Evolutionary conservation across 2,329 filamentous ascomycete genomes (phyloP), one percentile per base, ranked within the genome.

Genomic region (Xylogone sp.): DNA sequence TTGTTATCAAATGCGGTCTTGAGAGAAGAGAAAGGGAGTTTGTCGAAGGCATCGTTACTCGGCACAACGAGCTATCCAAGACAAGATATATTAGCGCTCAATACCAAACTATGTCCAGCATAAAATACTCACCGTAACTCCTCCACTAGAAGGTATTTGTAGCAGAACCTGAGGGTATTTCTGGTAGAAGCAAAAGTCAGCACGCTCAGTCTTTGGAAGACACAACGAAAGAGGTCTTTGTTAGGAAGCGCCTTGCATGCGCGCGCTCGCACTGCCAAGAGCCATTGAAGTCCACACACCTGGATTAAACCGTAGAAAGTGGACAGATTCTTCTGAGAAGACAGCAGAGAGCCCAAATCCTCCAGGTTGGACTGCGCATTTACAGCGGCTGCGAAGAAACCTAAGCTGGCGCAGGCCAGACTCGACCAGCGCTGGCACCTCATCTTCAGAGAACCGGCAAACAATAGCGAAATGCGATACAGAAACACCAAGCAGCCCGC

Each of bases 151-250:
- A 6, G 74, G 74, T 9, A 77, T 57, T 50, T 75, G 68, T 4
- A 75, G 61, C 2, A 77, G 57, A 29, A 76, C 65, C 18, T 75
- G 66, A 2, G 75, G 74, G 49, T 74, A 75, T 69, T 74, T 71
- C 73, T 76, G 46, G 29, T 13, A 24, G 19, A 49, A 27, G 6
- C 18, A 53, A 44, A 34, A 31, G 48, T 60, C 39, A 52, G 50
- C 46, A 45, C 20, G n/a, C 42, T 24, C 21, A n/a, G n/a, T 51
- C 24, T 20, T 18, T 10, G n/a, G n/a, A n/a, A n/a, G n/a, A n/a
- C n/a, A n/a, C n/a, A n/a, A n/a, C n/a, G n/a, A n/a, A n/a, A n/a
- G n/a, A n/a, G n/a, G n/a, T n/a, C n/a, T n/a, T n/a, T n/a, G n/a
- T n/a, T n/a, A n/a, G n/a, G n/a, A n/a, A n/a, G n/a, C n/a, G n/a